Evolutionary conservation across 805 yeast genomes (phyloP), one percentile per base, ranked within the genome.

Genomic region (Candida peoriensis): DNA sequence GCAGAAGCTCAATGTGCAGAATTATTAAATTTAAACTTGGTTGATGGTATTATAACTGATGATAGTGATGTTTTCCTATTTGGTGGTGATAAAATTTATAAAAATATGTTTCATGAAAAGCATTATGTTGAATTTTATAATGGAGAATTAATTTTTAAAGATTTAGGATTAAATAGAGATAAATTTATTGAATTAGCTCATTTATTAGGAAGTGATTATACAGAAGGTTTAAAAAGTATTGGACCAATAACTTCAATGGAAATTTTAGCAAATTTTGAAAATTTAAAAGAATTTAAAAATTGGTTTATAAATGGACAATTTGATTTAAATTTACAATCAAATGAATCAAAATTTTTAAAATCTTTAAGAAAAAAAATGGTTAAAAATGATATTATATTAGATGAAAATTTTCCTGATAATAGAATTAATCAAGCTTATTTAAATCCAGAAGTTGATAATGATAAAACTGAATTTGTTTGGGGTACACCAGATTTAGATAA

Each of bases 1-100:
- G 98, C 98, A 2, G 99, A 93, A 61, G 97, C 98, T 0, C 98
- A 93, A 52, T 93, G 99, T 61, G 96, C 96, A 0, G 85, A 81
- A 44, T 60, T 93, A 6, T 58, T 76, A 25, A 52, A 58, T n/a
- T 57, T 88, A 16, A 75, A 72, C 0, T 63, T 93, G 14, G 96
- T 90, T 4, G 97, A 93, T 58, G 99, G 98, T 0, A 81, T 93
- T 6, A 80, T 93, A 17, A 93, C 98, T 0, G 99, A 93, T 60
- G 99, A 93, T 64, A 86, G 96, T 46, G 99, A 93, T 70, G 88
- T 95, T 32, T 93, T 93, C 48, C 58, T 93, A 24, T 93, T 93
- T 65, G 97, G 97, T 1, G 96, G 96, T 2, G 75, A 76, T 35
- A 68, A 63, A 27, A 75, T 93, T 4, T 93, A 90, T 59, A 82